Evolutionary conservation across 352 stramenopile species (phyloP).

Genomic region (Saprolegnia diclina): DNA sequence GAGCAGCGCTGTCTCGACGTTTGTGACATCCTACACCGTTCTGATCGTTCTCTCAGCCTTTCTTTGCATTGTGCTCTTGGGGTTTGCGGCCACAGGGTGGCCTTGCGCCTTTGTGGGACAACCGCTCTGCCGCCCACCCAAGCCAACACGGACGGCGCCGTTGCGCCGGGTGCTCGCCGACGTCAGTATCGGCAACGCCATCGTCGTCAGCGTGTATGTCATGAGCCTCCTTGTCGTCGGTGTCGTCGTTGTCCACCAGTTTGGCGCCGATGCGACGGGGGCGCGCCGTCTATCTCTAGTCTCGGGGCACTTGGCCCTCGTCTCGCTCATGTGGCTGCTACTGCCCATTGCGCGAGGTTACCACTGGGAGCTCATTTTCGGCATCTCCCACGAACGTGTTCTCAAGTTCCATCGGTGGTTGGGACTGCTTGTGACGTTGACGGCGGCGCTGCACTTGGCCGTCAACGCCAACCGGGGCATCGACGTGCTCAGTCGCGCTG

Average conservation of each 20-base stretch:
- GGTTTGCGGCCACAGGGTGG: neutral
- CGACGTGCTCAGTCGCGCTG: conserved; percentile 27
- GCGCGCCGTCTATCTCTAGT: neutral
- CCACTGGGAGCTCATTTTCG: conserved; percentile 63
- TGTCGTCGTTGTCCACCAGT: conserved; percentile 33
- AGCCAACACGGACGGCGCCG: conserved; percentile 45
- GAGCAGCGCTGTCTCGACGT: conserved; percentile 26
- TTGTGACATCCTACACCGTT: conserved; percentile 29
- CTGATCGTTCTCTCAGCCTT: conserved; percentile 19
- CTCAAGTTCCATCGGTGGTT: conserved; percentile 83
- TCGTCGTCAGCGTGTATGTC: conserved; percentile 65
- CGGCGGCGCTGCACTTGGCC: conserved; percentile 55
- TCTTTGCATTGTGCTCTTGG: neutral
- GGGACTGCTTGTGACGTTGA: conserved; percentile 46
- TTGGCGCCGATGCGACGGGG: conserved; percentile 36
- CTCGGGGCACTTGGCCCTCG: conserved; percentile 45
- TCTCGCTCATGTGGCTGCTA: conserved; percentile 75
- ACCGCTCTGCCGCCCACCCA: conserved; percentile 46
- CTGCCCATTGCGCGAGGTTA: conserved; percentile 48
- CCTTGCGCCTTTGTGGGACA: neutral
- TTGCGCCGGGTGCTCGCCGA: conserved; percentile 41
- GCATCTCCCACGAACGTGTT: conserved; percentile 70
- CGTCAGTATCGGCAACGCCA: conserved; percentile 47
- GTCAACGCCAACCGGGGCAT: conserved; percentile 35
- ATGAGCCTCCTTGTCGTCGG: conserved; percentile 39